phyloP scores from a whole-genome alignment of 768 basidiomycete genomes.

The Trametes punicea region DNA sequence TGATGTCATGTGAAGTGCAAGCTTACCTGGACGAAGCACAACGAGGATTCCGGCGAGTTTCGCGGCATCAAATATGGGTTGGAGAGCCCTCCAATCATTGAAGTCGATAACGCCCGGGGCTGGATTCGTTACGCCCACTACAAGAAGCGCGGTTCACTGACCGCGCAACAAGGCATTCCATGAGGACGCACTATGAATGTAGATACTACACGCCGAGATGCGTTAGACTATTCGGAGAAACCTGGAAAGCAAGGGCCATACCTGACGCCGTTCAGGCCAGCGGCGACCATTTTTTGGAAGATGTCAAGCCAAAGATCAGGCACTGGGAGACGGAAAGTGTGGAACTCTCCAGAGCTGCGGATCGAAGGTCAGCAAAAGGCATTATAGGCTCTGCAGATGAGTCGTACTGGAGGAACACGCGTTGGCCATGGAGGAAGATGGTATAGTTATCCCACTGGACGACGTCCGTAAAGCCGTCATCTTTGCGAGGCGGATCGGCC shows the following conservation, averaged over 20 bases:
- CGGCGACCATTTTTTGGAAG: conserved; percentile 76
- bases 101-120: conserved; percentile 74
- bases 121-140: conserved; percentile 66
- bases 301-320: conserved; percentile 81
- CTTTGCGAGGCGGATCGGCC: conserved; percentile 26
- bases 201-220: conserved; percentile 45
- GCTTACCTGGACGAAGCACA: conserved; percentile 71
- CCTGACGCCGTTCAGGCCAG: conserved; percentile 75
- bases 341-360: conserved; percentile 78
- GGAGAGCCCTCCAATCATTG: conserved; percentile 61
- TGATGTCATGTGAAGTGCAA: too few species aligned
- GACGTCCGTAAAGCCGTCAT: conserved; percentile 33
- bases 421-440: conserved; percentile 63
- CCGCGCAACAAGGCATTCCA: too few species aligned
- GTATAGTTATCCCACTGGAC: conserved; percentile 69
- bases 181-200: conserved; percentile 45
- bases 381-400: too few species aligned
- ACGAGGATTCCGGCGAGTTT: conserved; percentile 73
- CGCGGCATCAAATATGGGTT: conserved; percentile 73
- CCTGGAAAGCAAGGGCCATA: background rate
- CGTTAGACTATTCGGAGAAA: background rate
- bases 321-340: conserved; percentile 77
- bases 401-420: conserved; percentile 67
- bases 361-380: conserved; percentile 6
- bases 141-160: background rate